Evolutionary conservation across 495 filamentous ascomycete species (phyloP).

Genomic region (Aspergillus bertholletiae): DNA sequence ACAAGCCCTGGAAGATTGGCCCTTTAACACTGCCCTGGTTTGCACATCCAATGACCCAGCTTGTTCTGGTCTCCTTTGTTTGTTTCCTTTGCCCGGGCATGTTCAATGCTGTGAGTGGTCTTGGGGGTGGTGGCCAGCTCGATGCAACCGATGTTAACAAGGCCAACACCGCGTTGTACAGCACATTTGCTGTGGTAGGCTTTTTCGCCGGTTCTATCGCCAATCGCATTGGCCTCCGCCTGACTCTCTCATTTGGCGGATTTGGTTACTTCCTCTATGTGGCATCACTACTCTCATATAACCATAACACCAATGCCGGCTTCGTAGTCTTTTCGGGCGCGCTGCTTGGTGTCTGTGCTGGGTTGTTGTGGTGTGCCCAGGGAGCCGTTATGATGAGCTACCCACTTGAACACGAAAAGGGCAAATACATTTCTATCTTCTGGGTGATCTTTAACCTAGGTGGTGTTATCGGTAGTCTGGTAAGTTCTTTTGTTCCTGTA

Average conservation of each 20-base stretch:
- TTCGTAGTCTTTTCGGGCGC: slow-evolving; percentile 58
- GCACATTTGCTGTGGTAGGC: slow-evolving; percentile 79
- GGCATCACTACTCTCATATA: slow-evolving; percentile 74
- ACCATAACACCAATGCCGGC: slow-evolving; percentile 64
- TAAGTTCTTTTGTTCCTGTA: too few relatives aligned
- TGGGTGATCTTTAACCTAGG: slow-evolving; percentile 97
- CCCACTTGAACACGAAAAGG: slow-evolving; percentile 76
- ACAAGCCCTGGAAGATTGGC: slow-evolving; percentile 58
- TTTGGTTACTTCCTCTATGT: slow-evolving; percentile 86
- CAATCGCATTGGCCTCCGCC: slow-evolving; percentile 70
- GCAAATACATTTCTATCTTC: slow-evolving; percentile 84
- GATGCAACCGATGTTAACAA: slow-evolving; percentile 61
- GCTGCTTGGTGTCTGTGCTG: slow-evolving; percentile 70
- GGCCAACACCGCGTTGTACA: slow-evolving; percentile 71
- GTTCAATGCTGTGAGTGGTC: slow-evolving; percentile 74
- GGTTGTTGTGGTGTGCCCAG: slow-evolving; percentile 87
- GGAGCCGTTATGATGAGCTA: slow-evolving; percentile 97
- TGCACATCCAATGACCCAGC: slow-evolving; percentile 71
- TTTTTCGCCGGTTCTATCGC: slow-evolving; percentile 82
- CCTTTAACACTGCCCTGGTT: slow-evolving; percentile 60
- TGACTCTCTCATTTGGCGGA: slow-evolving; percentile 75
- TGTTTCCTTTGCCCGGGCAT: slow-evolving; percentile 89
- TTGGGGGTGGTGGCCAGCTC: slow-evolving; percentile 68
- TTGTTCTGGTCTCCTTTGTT: slow-evolving; percentile 74
- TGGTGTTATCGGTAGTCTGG: slow-evolving; percentile 83